Evolutionary conservation across 179 eudicot species (phyloP).

Genomic region (Heliamphora pulchella): DNA sequence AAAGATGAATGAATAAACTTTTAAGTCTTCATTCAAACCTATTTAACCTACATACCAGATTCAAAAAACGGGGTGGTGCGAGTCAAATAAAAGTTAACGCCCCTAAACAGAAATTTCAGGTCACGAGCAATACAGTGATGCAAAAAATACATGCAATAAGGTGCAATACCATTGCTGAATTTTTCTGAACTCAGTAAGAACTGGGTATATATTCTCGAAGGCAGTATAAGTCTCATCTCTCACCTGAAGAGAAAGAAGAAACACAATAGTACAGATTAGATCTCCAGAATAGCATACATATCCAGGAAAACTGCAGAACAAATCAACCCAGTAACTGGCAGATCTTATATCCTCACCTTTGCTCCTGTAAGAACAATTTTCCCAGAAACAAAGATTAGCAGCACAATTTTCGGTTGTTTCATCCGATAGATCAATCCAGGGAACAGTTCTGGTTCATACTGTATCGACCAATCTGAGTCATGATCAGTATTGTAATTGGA

Average conservation of each 20-base stretch:
- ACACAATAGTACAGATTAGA: neutral
- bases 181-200: slow-evolving; percentile 80
- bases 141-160: neutral
- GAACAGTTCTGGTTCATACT: slow-evolving; percentile 86
- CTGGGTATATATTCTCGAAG: slow-evolving; percentile 88
- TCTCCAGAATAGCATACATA: neutral
- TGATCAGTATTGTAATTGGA: neutral
- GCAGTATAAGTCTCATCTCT: slow-evolving; percentile 89
- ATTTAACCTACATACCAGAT: neutral
- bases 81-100: neutral
- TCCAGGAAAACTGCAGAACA: neutral
- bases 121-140: neutral
- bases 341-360: slow-evolving; percentile 36
- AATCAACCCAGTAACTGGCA: neutral
- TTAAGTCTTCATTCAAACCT: neutral
- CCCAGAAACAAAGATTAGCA: slow-evolving; percentile 82
- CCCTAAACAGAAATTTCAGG: neutral
- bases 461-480: slow-evolving; percentile 16
- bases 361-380: slow-evolving; percentile 90
- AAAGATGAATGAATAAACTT: neutral
- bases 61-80: neutral
- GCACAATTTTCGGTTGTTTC: slow-evolving; percentile 80
- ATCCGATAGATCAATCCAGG: slow-evolving; percentile 86
- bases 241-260: slow-evolving; percentile 37
- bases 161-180: slow-evolving; percentile 67